phyloP scores from a whole-genome alignment of 2,329 filamentous ascomycete genomes.

The Seiridium unicorne region DNA sequence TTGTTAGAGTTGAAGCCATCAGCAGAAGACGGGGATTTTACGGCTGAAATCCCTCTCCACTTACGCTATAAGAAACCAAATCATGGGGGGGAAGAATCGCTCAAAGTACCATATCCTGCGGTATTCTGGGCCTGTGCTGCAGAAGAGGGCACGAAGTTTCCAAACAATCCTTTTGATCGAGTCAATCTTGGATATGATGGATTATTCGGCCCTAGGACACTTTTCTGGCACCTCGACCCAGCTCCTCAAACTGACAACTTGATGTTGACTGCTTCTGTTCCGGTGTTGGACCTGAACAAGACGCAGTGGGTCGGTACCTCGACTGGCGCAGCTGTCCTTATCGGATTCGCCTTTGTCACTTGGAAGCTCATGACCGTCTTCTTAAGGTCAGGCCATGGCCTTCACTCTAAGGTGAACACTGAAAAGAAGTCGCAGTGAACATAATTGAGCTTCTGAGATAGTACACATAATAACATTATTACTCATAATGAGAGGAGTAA shows the following conservation, averaged over 20 bases:
- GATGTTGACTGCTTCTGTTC: conserved; percentile 57
- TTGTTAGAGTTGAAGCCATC: conserved; percentile 71
- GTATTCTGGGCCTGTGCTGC: conserved; percentile 89
- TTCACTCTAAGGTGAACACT: conserved; percentile 10
- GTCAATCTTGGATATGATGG: conserved; percentile 82
- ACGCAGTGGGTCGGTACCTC: conserved; percentile 48
- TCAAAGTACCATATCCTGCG: conserved; percentile 73
- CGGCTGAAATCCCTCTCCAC: conserved; percentile 75
- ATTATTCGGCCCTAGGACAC: conserved; percentile 71
- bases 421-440: conserved; percentile 24
- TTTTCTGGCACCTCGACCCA: conserved; percentile 78
- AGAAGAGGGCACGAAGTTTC: conserved; percentile 64
- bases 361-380: conserved; percentile 53
- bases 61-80: conserved; percentile 75
- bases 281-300: conserved; percentile 59
- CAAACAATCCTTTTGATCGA: conserved; percentile 81
- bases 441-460: neutral
- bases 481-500: no score
- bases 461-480: no score
- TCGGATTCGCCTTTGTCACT: conserved; percentile 70
- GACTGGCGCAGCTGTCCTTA: conserved; percentile 56
- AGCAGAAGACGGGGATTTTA: conserved; percentile 48
- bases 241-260: conserved; percentile 37
- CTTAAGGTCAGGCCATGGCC: conserved; percentile 29
- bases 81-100: conserved; percentile 47